Conservation (phyloP, 331 rosid genomes). For the Cydonia oblonga region DNA sequence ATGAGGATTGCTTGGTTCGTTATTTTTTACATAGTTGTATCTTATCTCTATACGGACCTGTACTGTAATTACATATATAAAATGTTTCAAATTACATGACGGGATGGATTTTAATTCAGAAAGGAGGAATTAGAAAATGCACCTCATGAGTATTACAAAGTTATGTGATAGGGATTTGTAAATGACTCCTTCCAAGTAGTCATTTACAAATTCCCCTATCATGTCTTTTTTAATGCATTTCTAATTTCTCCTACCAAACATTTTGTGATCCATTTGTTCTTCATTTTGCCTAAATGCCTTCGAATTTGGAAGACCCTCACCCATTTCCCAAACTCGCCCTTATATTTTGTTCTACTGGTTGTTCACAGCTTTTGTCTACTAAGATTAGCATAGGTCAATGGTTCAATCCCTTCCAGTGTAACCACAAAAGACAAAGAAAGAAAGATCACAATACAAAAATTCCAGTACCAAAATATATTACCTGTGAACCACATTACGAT, state of each 20-base stretch:
- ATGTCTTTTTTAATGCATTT: neutral
- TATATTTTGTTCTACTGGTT: neutral
- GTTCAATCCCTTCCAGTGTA: neutral
- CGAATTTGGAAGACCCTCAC: neutral
- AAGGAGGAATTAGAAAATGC: neutral
- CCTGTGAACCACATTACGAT: slow-evolving; percentile 83
- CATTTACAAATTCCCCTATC: neutral
- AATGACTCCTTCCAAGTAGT: neutral
- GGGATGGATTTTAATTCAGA: neutral
- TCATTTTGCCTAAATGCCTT: neutral
- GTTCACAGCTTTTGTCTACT: neutral
- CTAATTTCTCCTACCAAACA: neutral
- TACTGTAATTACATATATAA: neutral
- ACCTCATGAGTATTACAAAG: neutral
- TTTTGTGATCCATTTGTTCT: neutral
- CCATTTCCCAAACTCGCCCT: neutral
- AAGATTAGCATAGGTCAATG: neutral
- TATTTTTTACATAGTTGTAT: neutral
- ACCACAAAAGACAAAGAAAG: neutral
- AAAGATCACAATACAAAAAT: neutral
- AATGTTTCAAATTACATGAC: no score
- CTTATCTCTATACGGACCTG: neutral
- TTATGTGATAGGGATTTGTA: neutral
- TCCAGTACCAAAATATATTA: slow-evolving; percentile 9
- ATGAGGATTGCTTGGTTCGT: neutral